These are phyloP conservation scores for Adansonia grandidieri DNA, from an alignment of 441 rosid species.

Conservation along the genomic window DNA sequence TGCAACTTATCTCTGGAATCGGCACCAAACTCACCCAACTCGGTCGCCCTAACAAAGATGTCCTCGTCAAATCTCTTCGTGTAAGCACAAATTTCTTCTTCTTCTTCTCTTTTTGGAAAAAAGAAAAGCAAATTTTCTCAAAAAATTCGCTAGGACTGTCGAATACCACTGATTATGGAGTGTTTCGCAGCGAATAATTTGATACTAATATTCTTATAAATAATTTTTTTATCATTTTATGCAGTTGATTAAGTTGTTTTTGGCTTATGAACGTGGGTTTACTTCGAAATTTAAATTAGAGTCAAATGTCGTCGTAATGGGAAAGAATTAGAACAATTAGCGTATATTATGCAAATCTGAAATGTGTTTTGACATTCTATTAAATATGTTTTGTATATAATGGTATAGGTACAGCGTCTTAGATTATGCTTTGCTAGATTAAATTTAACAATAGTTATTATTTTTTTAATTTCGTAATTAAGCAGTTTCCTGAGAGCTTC, in stretches of 20 bases:
- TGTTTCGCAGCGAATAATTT: slow-evolving; percentile 1
- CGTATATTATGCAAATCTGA: background rate
- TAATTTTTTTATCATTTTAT: background rate
- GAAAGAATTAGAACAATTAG: background rate
- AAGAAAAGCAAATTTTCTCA: background rate
- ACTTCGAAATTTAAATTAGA: background rate
- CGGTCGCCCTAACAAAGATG: slow-evolving; percentile 70
- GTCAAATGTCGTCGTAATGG: background rate
- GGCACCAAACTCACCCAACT: slow-evolving; percentile 61
- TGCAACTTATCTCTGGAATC: slow-evolving; percentile 55
- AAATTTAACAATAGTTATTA: background rate
- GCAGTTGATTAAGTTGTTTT: background rate
- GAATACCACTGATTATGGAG: background rate
- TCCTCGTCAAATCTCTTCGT: slow-evolving; percentile 72
- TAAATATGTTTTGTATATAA: background rate
- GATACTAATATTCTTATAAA: background rate
- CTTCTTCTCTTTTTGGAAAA: background rate
- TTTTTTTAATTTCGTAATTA: background rate
- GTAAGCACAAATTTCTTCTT: slow-evolving; percentile 42
- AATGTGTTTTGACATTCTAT: slow-evolving; percentile 12
- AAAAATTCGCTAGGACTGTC: background rate
- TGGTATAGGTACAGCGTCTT: background rate
- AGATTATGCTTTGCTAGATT: slow-evolving; percentile 3
- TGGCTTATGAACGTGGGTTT: background rate
- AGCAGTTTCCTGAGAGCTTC: background rate